Percentiles rank a stretch among this genome's conserved stretches.
phyloP scores from a whole-genome alignment of 768 basidiomycete genomes.

The Mycena epipterygia region DNA sequence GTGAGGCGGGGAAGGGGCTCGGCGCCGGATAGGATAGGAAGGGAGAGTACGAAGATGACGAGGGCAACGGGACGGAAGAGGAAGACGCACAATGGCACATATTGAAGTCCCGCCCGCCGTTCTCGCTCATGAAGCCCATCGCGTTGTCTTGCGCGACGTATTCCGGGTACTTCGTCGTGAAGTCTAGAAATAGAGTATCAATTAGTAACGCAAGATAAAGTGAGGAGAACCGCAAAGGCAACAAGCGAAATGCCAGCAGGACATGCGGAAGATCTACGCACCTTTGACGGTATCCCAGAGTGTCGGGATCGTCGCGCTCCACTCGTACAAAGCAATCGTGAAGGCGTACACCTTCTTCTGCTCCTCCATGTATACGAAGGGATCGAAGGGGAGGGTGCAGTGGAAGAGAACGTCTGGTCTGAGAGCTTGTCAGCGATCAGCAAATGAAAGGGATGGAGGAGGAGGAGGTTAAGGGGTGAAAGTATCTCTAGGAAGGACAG shows the following conservation, averaged over 20 bases:
- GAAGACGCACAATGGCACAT: constrained; percentile 74
- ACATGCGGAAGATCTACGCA: constrained; percentile 43
- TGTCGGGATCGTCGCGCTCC: constrained; percentile 78
- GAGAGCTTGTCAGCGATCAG: neutral
- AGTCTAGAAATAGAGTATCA: constrained; percentile 52
- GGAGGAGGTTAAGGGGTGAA: neutral
- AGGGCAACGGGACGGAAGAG: neutral
- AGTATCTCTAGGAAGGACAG: neutral
- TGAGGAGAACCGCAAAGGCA: too few relatives aligned
- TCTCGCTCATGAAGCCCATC: constrained; percentile 64
- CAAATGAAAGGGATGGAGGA: neutral
- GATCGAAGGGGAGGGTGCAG: constrained; percentile 76
- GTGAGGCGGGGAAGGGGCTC: neutral
- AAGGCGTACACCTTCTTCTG: constrained; percentile 81
- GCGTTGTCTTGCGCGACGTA: constrained; percentile 71
- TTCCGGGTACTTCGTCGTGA: constrained; percentile 66
- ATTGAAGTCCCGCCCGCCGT: constrained; percentile 74
- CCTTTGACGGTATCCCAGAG: constrained; percentile 81
- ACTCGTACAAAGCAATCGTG: constrained; percentile 82
- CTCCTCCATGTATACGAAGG: constrained; percentile 81
- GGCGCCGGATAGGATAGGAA: neutral
- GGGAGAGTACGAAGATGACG: neutral
- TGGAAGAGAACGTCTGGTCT: constrained; percentile 78
- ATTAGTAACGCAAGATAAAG: neutral
- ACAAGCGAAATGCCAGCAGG: neutral